Percentiles rank a stretch among this genome's conserved stretches.
phyloP scores from a whole-genome alignment of 1,139 yeast species.

The Hemisphaericaspora subhashii region DNA sequence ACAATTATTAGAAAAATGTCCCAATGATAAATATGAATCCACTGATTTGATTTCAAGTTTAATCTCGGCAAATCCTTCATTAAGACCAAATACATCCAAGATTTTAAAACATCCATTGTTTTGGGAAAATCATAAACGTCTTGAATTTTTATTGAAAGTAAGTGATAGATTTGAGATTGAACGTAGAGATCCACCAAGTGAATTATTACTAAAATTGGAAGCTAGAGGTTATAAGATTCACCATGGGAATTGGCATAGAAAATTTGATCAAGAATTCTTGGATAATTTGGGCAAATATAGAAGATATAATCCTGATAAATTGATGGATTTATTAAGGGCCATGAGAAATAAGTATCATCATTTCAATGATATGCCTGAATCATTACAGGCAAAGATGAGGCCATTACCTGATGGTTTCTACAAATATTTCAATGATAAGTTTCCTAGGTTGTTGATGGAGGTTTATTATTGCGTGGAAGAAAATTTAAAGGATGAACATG shows the following conservation, averaged over 20 bases:
- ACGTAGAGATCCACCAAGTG: conserved; percentile 82
- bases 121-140: conserved; percentile 74
- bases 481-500: conserved; percentile 60
- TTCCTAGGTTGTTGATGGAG: conserved; percentile 78
- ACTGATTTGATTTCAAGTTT: conserved; percentile 68
- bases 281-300: conserved; percentile 88
- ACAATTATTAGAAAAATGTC: conserved; percentile 36
- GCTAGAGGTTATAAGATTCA: conserved; percentile 51
- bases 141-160: conserved; percentile 80
- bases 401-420: conserved; percentile 85
- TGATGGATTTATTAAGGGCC: conserved; percentile 86
- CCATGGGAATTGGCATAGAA: conserved; percentile 74
- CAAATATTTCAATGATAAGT: conserved; percentile 66
- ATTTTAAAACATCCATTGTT: conserved; percentile 85
- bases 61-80: conserved; percentile 66
- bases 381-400: conserved; percentile 61
- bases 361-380: conserved; percentile 80
- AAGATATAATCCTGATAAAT: conserved; percentile 73
- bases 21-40: conserved; percentile 60
- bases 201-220: conserved; percentile 61
- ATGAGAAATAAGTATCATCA: conserved; percentile 91
- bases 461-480: conserved; percentile 65
- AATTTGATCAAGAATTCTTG: conserved; percentile 68
- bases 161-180: conserved; percentile 92
- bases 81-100: conserved; percentile 69